Evolutionary conservation across 1,284 basidiomycete genomes (phyloP).

Genomic region (Malassezia equina): DNA sequence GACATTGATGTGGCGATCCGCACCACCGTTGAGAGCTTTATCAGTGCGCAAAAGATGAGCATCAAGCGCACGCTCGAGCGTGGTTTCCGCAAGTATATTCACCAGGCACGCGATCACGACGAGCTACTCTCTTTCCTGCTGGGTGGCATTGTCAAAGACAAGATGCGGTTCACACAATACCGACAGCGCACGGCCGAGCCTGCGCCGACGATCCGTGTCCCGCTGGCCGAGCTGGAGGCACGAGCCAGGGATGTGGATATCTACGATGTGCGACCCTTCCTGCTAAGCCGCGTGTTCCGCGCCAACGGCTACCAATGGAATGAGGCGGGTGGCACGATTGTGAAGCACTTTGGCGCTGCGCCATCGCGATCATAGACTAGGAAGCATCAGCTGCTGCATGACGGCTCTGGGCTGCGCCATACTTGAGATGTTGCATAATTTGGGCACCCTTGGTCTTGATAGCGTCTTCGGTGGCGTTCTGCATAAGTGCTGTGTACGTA

Average conservation of each 20-base stretch:
- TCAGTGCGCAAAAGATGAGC: constrained; percentile 91
- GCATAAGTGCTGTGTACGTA: background rate
- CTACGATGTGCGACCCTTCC: constrained; percentile 75
- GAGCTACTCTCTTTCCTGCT: constrained; percentile 89
- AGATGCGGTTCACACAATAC: constrained; percentile 59
- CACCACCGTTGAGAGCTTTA: constrained; percentile 86
- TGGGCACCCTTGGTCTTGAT: background rate
- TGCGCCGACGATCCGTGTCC: constrained; percentile 28
- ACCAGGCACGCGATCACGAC: constrained; percentile 82
- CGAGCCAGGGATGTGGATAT: constrained; percentile 81
- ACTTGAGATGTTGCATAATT: background rate
- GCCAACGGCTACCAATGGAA: constrained; percentile 70
- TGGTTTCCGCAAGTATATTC: constrained; percentile 85
- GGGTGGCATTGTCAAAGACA: constrained; percentile 88
- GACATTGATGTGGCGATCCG: constrained; percentile 96
- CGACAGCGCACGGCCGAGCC: constrained; percentile 9
- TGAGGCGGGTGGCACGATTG: constrained; percentile 30
- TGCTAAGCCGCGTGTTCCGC: constrained; percentile 71
- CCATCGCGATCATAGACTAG: background rate
- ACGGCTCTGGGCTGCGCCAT: background rate
- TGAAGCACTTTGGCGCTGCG: constrained; percentile 31
- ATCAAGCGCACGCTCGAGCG: constrained; percentile 95
- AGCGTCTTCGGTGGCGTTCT: constrained; percentile 3
- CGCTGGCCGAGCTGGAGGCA: constrained; percentile 50
- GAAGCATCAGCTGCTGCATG: background rate